These are phyloP conservation scores for Pseudocercospora vitis DNA, from an alignment of 2,329 filamentous ascomycete genomes.

Conservation along the genomic window DNA sequence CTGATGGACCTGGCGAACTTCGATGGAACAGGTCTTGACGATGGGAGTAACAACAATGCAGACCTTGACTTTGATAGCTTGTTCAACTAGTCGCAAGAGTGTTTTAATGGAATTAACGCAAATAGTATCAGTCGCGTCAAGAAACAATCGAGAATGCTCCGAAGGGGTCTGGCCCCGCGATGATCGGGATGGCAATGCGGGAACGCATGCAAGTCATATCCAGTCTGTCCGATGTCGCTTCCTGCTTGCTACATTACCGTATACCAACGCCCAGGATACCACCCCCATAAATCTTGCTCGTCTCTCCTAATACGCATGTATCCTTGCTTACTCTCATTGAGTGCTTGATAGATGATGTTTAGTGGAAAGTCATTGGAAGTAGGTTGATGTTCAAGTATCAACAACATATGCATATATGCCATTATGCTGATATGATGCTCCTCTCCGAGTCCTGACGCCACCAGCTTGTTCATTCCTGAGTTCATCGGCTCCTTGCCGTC, in stretches of 20 bases:
- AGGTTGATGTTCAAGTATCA: too few relatives aligned
- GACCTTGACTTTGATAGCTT: conserved; percentile 27
- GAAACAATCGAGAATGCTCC: too few relatives aligned
- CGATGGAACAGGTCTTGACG: conserved; percentile 27
- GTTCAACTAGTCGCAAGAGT: conserved; percentile 14
- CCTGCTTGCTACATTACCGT: too few relatives aligned
- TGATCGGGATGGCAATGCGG: too few relatives aligned
- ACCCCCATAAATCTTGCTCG: too few relatives aligned
- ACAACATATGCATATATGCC: neutral
- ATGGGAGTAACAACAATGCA: conserved; percentile 13
- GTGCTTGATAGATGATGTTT: neutral
- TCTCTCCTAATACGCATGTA: too few relatives aligned
- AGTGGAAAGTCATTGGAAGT: neutral
- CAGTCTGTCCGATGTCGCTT: too few relatives aligned
- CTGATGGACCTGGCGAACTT: conserved; percentile 40
- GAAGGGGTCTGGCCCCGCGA: too few relatives aligned
- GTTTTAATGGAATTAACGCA: too few relatives aligned
- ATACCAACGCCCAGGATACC: too few relatives aligned
- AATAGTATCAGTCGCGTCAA: too few relatives aligned
- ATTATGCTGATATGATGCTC: neutral
- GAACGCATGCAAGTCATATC: too few relatives aligned
- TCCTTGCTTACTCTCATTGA: neutral
- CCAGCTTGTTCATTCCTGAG: neutral
- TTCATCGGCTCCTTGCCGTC: conserved; percentile 1
- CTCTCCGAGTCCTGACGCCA: neutral